These are phyloP conservation scores for Zygotorulaspora florentina DNA, from an alignment of 805 yeast genomes.

Conservation along the genomic window DNA sequence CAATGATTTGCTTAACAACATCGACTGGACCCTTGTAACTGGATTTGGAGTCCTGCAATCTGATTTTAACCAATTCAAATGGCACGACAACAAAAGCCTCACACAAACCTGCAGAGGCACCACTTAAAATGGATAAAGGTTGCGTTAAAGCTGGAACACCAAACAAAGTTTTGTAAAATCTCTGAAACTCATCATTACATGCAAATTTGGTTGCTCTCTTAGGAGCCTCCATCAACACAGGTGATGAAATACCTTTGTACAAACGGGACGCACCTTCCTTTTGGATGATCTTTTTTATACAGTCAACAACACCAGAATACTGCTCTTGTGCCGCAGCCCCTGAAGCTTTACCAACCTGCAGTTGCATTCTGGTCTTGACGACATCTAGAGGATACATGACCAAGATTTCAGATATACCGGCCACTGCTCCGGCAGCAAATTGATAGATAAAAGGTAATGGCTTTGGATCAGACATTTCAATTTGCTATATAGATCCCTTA, in stretches of 20 bases:
- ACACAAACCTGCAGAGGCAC: slow-evolving; percentile 98
- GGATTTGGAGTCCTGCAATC: slow-evolving; percentile 85
- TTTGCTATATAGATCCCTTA: neutral
- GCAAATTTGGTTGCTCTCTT: slow-evolving; percentile 98
- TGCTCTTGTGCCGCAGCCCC: slow-evolving; percentile 39
- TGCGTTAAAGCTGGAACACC: slow-evolving; percentile 71
- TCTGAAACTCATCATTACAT: slow-evolving; percentile 95
- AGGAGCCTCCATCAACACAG: slow-evolving; percentile 98
- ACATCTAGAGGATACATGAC: slow-evolving; percentile 97
- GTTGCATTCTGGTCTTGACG: slow-evolving; percentile 93
- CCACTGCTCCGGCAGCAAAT: slow-evolving; percentile 87
- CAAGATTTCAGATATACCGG: slow-evolving; percentile 93
- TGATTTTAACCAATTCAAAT: slow-evolving; percentile 90
- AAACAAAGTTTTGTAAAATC: slow-evolving; percentile 66
- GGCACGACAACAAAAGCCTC: slow-evolving; percentile 98
- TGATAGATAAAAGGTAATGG: slow-evolving; percentile 91
- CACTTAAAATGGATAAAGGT: slow-evolving; percentile 81
- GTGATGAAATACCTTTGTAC: slow-evolving; percentile 93
- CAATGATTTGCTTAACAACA: slow-evolving; percentile 68
- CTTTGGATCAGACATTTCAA: slow-evolving; percentile 19
- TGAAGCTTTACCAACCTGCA: slow-evolving; percentile 49
- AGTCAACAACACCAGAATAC: slow-evolving; percentile 80
- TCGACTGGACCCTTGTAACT: slow-evolving; percentile 81
- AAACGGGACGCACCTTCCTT: slow-evolving; percentile 81
- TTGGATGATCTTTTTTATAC: slow-evolving; percentile 74